Evolutionary conservation across 495 filamentous ascomycete species (phyloP).

Genomic region (Hypomontagnella monticulosa): DNA sequence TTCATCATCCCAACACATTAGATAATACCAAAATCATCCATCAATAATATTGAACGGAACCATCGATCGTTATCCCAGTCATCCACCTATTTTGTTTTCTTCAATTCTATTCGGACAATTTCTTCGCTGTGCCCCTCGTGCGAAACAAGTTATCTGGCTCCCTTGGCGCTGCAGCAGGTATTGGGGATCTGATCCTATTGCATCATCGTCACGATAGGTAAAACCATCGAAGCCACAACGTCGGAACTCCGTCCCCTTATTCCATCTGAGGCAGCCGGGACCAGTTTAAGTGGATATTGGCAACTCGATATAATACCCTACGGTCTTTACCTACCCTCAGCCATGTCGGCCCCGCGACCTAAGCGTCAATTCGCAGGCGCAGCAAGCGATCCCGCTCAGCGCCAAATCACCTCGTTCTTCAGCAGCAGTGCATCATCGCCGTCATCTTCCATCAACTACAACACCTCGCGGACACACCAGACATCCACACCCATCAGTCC

Average conservation of each 20-base stretch:
- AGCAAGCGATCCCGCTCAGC: conserved; percentile 58
- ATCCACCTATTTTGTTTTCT: neutral
- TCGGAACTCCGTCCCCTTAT: conserved; percentile 5
- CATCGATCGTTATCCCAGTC: neutral
- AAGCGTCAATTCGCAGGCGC: conserved; percentile 64
- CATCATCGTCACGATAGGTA: conserved; percentile 30
- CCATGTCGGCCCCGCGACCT: conserved; percentile 56
- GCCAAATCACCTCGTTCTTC: conserved; percentile 63
- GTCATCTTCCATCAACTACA: conserved; percentile 6
- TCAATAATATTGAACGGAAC: conserved; percentile 3
- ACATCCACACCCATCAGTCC: conserved; percentile 42
- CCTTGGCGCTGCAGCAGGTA: neutral
- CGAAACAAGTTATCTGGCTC: neutral
- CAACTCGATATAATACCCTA: conserved; percentile 35
- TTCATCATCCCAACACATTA: conserved; percentile 1
- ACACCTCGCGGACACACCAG: conserved; percentile 4
- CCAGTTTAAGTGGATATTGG: conserved; percentile 20
- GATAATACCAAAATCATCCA: neutral
- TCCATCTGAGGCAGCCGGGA: conserved; percentile 28
- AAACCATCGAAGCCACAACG: neutral
- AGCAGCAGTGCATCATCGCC: conserved; percentile 21
- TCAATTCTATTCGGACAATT: neutral
- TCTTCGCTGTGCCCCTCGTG: neutral
- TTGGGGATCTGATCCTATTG: conserved; percentile 12
- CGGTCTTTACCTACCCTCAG: conserved; percentile 9